Conservation (phyloP, 2,329 filamentous ascomycete genomes). For the Colletotrichum destructivum region DNA sequence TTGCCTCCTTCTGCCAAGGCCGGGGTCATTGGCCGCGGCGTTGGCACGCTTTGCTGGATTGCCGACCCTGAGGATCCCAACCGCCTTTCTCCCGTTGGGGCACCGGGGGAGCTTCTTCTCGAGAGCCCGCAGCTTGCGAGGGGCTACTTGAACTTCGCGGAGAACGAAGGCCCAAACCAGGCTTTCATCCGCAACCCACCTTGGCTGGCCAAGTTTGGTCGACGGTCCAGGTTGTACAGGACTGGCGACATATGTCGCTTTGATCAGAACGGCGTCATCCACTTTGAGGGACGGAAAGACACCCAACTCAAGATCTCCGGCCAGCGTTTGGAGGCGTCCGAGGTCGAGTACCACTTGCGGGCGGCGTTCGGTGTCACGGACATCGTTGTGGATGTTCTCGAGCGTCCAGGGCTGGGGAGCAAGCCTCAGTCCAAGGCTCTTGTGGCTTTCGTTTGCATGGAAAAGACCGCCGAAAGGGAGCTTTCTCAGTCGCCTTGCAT, state of each 20-base stretch:
- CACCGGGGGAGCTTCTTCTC: conserved; percentile 34
- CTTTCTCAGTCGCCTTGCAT: not conserved
- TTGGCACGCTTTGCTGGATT: conserved; percentile 32
- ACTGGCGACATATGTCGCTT: conserved; percentile 41
- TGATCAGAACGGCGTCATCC: conserved; percentile 31
- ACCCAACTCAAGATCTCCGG: conserved; percentile 48
- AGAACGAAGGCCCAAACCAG: conserved; percentile 22
- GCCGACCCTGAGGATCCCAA: conserved; percentile 19
- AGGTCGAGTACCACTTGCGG: conserved; percentile 46
- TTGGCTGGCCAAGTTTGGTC: conserved; percentile 20
- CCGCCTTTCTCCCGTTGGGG: conserved; percentile 27
- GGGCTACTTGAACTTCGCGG: conserved; percentile 32
- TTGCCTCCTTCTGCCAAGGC: not conserved
- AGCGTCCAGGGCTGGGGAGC: not conserved
- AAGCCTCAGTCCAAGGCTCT: conserved; percentile 22
- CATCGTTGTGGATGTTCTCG: conserved; percentile 32
- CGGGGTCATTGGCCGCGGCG: conserved; percentile 23
- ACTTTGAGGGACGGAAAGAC: conserved; percentile 45
- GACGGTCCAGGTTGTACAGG: conserved; percentile 36
- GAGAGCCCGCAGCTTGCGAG: conserved; percentile 34
- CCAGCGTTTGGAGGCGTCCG: conserved; percentile 49
- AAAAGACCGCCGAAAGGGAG: not conserved
- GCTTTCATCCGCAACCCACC: conserved; percentile 32
- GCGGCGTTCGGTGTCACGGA: conserved; percentile 20
- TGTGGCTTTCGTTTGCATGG: conserved; percentile 30